Evolutionary conservation across 805 yeast species (phyloP), one percentile per base, ranked within the genome.

Genomic region (Cyberlindnera xylosilytica): DNA sequence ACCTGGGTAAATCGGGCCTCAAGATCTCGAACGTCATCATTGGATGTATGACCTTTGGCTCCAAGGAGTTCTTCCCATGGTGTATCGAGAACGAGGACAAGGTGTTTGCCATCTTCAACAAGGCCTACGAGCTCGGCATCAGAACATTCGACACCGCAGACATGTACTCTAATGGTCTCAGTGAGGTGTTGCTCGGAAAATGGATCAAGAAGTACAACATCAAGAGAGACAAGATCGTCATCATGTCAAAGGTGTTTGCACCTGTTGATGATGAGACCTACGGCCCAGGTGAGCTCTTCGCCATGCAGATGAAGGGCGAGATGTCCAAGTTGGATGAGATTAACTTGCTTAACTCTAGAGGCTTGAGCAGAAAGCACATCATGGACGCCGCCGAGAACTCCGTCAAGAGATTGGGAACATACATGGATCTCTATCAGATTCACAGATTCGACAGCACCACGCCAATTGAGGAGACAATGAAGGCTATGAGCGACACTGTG

Each of bases 391-490:
- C 62, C 16, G 53, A 65, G 38, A 60, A 51, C 3, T 67, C 74
- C 0, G 66, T 65, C 16, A 56, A 60, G 47, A 59, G 77, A 52
- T 58, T 73, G 45, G 77, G 75, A 1, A 49, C 76, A 2, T 66
- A 71, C 51, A 66, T 72, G 34, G 77, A 73, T 54, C 65, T 78
- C 17, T 62, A 66, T 11, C 81, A 76, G 60, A 73, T 78, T 51
- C 83, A 78, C 60, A 59, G 82, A 45, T 60, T 66, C 42, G 83
- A 77, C 54, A 51, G 52, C 22, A 39, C 53, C 6, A 65, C 71
- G 3, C 75, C 78, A 23, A 65, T 65, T 20, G 69, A 69, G 41
- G 83, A 78, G 51, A 73, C 70, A n/a, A 73, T 78, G 80, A 68
- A 58, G 47, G 74, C 80, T 1, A 61, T 77, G 49, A 68, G 78